phyloP scores from a whole-genome alignment of 177 flowering plant genomes.

The Vitis hybrid region DNA sequence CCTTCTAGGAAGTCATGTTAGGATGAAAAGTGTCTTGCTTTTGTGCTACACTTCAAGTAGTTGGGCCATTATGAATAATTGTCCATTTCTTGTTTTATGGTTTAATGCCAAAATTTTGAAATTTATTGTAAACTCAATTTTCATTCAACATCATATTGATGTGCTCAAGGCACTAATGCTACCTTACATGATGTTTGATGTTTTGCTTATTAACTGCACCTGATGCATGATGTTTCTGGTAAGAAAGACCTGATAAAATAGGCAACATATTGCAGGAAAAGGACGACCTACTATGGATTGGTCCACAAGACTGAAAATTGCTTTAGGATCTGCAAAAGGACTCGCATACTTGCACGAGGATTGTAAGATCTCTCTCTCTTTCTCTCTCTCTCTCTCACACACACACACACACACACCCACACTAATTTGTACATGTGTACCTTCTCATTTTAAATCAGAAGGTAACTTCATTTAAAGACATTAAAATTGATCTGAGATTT shows the following conservation, averaged over 20 bases:
- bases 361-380: constrained; percentile 32
- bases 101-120: neutral
- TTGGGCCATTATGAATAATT: neutral
- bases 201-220: neutral
- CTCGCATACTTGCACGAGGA: constrained; percentile 68
- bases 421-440: neutral
- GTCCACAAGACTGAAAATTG: constrained; percentile 49
- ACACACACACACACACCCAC: too few species aligned
- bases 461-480: neutral
- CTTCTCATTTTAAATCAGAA: neutral
- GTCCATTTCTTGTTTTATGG: neutral
- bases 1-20: neutral
- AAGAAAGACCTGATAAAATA: constrained; percentile 6
- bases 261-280: constrained; percentile 30
- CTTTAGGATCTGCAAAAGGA: constrained; percentile 64
- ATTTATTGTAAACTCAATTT: neutral
- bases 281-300: constrained; percentile 54
- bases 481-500: neutral
- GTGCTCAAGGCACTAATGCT: too few species aligned
- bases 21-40: neutral
- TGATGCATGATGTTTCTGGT: neutral
- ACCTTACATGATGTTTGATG: neutral
- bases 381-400: neutral
- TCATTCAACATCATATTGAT: too few species aligned
- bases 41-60: neutral